Percentiles rank a stretch among this genome's conserved stretches.
These are phyloP conservation scores for Ceratobasidium sp. DNA, from an alignment of 1,284 basidiomycete species.

Conservation along the genomic window DNA sequence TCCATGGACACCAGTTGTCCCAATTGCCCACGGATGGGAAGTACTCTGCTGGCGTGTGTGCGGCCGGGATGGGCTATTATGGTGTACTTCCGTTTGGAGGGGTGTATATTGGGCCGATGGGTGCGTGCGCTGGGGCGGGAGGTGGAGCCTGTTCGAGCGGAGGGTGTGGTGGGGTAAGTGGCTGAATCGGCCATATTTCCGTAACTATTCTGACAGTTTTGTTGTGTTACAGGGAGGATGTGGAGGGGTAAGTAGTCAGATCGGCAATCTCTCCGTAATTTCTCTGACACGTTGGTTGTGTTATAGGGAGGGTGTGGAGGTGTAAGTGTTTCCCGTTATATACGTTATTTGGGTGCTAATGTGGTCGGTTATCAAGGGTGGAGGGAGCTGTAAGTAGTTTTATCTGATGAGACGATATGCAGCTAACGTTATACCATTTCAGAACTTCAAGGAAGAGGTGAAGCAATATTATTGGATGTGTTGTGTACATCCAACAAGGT, in stretches of 20 bases:
- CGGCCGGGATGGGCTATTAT: constrained; percentile 24
- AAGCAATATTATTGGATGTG: too few species aligned
- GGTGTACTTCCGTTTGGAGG: constrained; percentile 12
- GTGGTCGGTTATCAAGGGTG: neutral
- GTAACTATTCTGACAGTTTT: neutral
- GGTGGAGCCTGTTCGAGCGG: constrained; percentile 17
- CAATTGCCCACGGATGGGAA: constrained; percentile 1
- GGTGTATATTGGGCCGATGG: constrained; percentile 6
- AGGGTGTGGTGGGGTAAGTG: constrained; percentile 19
- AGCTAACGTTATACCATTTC: too few species aligned
- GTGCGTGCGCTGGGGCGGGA: constrained; percentile 9
- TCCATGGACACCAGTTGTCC: neutral
- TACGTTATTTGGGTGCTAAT: neutral
- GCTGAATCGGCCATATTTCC: neutral
- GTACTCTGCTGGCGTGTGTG: constrained; percentile 24
- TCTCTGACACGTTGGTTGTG: too few species aligned
- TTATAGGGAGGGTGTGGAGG: neutral
- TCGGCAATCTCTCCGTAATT: too few species aligned
- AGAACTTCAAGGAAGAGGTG: too few species aligned
- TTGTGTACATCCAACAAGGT: neutral
- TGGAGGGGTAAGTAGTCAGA: too few species aligned
- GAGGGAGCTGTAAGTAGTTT: neutral
- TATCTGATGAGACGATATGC: neutral
- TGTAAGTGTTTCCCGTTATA: neutral
- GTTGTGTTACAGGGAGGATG: neutral